Evolutionary conservation across 2,329 filamentous ascomycete species (phyloP), one percentile per base, ranked within the genome.

Genomic region (Epichloe glyceriae): DNA sequence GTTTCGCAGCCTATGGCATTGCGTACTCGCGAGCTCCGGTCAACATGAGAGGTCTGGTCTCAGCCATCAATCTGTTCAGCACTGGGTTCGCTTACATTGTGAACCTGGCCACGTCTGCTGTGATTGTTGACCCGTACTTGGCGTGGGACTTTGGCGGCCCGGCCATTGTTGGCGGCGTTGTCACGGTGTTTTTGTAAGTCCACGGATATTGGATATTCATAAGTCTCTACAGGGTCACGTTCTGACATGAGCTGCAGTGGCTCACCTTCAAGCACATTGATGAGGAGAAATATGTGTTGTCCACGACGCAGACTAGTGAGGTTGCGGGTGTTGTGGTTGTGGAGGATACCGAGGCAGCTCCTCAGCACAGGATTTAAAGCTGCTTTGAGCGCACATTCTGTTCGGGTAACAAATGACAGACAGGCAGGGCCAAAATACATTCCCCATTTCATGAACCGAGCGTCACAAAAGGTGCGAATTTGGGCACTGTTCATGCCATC

Each of bases 31-130:
- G 72, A 10, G 70, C 73, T 1, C 73, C 73, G 3, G 61, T 67
- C 47, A 75, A 76, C 59, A 76, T 76, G 73, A 65, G 72, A 54
- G 71, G 72, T 56, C 61, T 75, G 15, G 73, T 76, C 1, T 73
- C 72, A 1, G 70, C 73, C 7, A 61, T 75, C 54, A 75, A 75
- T 60, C 61, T 75, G 4, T 71, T 75, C 62, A 73, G 61, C 58
- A 68, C 66, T 2, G 70, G 70, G 45, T 55, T 75, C 51, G 69
- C 72, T 40, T 73, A 75, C 55, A 61, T 65, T 38, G 66, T 76
- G 54, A 69, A 70, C 53, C 58, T 75, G 41, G 68, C 69, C 40
- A 64, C 66, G 57, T 70, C 73, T 19, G 67, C 68, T 4, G 67
- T 73, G 40, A 67, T 77, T 51, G 66, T 63, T 0, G 74, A 77